Evolutionary conservation across 495 filamentous ascomycete species (phyloP).

Genomic region (Talaromyces ruber): DNA sequence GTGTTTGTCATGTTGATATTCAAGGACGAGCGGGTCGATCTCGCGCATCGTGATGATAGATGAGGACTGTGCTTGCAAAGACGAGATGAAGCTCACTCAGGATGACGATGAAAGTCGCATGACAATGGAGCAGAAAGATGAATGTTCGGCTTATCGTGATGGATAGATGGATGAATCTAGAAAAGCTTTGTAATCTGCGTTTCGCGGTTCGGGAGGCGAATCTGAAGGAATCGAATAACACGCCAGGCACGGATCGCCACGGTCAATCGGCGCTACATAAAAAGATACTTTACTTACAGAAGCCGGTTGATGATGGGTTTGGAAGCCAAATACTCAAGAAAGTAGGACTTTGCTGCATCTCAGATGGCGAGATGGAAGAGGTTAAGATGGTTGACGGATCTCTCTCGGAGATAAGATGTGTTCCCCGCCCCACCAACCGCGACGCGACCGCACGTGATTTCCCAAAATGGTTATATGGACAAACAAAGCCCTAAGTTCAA

Average conservation of each 20-base stretch:
- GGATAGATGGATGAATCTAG: conserved; percentile 1
- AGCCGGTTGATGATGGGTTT: background rate
- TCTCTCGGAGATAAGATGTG: conserved; percentile 2
- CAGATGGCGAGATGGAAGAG: background rate
- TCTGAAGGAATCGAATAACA: background rate
- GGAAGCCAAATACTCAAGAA: background rate
- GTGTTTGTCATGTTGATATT: conserved; percentile 70
- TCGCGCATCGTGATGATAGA: conserved; percentile 44
- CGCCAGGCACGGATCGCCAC: background rate
- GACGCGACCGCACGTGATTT: conserved; percentile 3
- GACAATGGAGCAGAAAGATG: background rate
- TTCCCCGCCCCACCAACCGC: background rate
- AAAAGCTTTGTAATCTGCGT: conserved; percentile 7
- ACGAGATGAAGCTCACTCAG: background rate
- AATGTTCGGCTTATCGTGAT: background rate
- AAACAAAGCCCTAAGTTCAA: background rate
- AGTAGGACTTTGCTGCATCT: background rate
- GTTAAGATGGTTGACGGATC: background rate
- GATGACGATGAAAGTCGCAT: background rate
- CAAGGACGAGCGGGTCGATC: conserved; percentile 59
- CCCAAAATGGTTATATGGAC: background rate
- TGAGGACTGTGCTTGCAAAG: background rate
- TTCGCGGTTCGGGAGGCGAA: conserved; percentile 1
- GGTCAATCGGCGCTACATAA: background rate
- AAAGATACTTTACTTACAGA: background rate